phyloP scores from a whole-genome alignment of 768 basidiomycete species.

The Hemileccinum rubropunctum region DNA sequence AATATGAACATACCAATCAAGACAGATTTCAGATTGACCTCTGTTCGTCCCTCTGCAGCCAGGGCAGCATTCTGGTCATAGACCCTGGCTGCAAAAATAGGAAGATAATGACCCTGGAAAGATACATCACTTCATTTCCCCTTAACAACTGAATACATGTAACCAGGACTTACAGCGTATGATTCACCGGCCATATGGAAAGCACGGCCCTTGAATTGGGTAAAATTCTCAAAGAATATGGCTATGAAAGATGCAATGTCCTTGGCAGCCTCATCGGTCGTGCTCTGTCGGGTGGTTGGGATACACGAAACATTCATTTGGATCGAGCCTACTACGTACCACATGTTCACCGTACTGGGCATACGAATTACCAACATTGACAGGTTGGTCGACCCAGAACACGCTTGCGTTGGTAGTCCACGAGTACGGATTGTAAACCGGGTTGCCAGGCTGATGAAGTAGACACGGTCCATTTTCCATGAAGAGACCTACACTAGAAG shows the following conservation, averaged over 20 bases:
- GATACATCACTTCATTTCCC: background rate
- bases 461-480: conserved; percentile 75
- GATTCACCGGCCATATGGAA: conserved; percentile 65
- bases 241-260: conserved; percentile 70
- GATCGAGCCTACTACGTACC: conserved; percentile 22
- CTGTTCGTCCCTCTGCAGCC: conserved; percentile 43
- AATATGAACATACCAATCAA: conserved; percentile 41
- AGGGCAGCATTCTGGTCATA: conserved; percentile 47
- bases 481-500: conserved; percentile 61
- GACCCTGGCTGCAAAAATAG: conserved; percentile 46
- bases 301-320: background rate
- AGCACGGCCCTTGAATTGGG: conserved; percentile 60
- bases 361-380: conserved; percentile 47
- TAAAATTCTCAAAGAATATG: conserved; percentile 75
- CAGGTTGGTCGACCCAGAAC: conserved; percentile 47
- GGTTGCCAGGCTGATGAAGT: conserved; percentile 44
- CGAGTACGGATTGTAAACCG: conserved; percentile 54
- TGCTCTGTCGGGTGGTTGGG: conserved; percentile 38
- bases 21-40: conserved; percentile 47
- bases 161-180: conserved; percentile 39
- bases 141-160: background rate
- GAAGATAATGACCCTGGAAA: conserved; percentile 48
- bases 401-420: conserved; percentile 65
- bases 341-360: conserved; percentile 42
- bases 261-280: conserved; percentile 63